Evolutionary conservation across 116 monocot species (phyloP), one percentile per base, ranked within the genome.

Genomic region (Posidonia oceanica): DNA sequence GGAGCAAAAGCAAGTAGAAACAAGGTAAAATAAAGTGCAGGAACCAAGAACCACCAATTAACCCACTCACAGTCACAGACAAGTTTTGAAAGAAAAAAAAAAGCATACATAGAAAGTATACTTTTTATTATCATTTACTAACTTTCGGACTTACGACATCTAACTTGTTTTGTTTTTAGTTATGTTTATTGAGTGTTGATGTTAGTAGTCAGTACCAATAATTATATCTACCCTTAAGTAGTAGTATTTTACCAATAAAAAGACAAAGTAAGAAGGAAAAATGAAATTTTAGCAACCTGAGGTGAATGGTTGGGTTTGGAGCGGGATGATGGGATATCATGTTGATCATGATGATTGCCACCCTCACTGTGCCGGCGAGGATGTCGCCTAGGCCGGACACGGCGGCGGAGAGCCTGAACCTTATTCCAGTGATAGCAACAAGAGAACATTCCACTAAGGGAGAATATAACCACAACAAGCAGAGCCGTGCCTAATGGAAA

Each of bases 401-500:
- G 53, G 2, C 63, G 17, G 1, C 72, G 63, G 20, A 78, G 82
- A 5, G 71, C 52, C 18, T 65, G 75, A 60, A 82, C 64, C 78
- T 75, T 82, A 21, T 82, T 78, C 82, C 82, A 78, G 68, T 82
- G 82, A 67, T 82, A 78, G 82, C 77, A 82, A 65, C 77, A 78
- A 29, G 82, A 82, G 78, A 82, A 78, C 16, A 78, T 20, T 20
- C 74, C 82, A 39, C 82, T 82, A 59, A 82, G 77, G 61, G 63
- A 74, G 68, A 82, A 82, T 18, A 78, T 68, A 67, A 82, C 58
- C 44, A 82, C 13, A 36, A 82, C 75, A 39, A 82, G 75, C 41
- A 82, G 69, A 10, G 77, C 82, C 20, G 71, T 78, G 7, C 82
- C 82, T 15, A 82, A 55, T 3, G 82, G 82, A 53, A 82, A 78